Percentiles rank a stretch among this genome's conserved stretches.
Conservation (phyloP, 306 rosid genomes). For the Dryas octopetala region DNA sequence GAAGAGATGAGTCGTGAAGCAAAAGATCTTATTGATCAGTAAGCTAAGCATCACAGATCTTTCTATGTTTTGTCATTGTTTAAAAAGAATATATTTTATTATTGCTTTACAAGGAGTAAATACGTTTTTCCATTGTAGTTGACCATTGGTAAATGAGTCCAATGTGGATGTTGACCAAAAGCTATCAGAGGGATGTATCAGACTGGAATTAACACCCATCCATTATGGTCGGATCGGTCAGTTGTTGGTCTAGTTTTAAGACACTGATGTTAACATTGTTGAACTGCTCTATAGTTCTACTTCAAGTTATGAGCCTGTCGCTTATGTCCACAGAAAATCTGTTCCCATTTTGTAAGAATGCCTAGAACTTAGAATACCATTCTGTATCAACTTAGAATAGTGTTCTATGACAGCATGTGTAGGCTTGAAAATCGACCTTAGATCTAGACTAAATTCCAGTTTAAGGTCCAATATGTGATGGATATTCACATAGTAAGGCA, state of each 20-base stretch:
- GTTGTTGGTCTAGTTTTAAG: slow-evolving; percentile 3
- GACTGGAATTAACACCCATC: neutral
- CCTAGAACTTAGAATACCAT: neutral
- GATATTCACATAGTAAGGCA: neutral
- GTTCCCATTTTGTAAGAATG: neutral
- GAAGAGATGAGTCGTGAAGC: slow-evolving; percentile 93
- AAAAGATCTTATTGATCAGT: slow-evolving; percentile 86
- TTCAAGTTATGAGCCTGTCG: neutral
- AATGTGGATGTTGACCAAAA: neutral
- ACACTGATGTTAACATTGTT: neutral
- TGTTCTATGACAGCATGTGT: neutral
- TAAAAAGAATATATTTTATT: slow-evolving; percentile 14
- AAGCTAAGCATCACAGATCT: slow-evolving; percentile 30
- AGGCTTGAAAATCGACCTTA: neutral
- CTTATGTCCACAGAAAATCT: neutral
- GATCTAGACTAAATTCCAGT: neutral
- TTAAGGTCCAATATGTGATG: neutral
- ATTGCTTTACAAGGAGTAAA: neutral
- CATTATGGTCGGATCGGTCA: neutral
- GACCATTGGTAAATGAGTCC: neutral
- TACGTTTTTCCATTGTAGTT: neutral
- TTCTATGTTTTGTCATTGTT: slow-evolving; percentile 14
- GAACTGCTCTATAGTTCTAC: neutral
- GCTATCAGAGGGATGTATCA: neutral
- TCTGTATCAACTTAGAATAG: neutral